Percentiles rank a stretch among this genome's conserved stretches.
These are phyloP conservation scores for Malassezia sympodialis DNA, from an alignment of 1,284 basidiomycete species.

Conservation along the genomic window DNA sequence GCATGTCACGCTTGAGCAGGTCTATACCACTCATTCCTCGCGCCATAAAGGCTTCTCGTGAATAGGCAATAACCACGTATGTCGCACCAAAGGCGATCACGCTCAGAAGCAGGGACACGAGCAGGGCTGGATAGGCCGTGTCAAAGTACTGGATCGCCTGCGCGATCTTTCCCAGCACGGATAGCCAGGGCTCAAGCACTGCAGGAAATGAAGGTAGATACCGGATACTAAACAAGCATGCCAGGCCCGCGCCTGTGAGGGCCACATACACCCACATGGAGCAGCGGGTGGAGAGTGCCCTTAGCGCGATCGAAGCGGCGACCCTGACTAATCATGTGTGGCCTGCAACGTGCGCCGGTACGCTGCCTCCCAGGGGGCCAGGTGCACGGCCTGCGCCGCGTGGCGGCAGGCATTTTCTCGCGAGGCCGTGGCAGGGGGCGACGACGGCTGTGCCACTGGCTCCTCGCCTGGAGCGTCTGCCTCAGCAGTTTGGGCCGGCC, in stretches of 20 bases:
- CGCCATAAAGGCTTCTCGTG: conserved; percentile 28
- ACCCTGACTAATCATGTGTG: conserved; percentile 10
- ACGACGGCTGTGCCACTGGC: background rate
- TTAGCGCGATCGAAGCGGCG: background rate
- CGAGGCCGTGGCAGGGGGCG: background rate
- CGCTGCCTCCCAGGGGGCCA: conserved; percentile 55
- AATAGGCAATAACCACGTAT: conserved; percentile 19
- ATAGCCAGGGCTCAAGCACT: background rate
- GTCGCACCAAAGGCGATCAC: conserved; percentile 24
- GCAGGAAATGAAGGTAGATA: background rate
- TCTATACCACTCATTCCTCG: conserved; percentile 39
- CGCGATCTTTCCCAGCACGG: background rate
- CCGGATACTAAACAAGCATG: background rate
- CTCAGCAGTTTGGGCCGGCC: background rate
- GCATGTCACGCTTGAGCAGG: conserved; percentile 28
- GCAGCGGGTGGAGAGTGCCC: background rate
- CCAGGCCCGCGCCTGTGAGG: background rate
- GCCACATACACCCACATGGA: background rate
- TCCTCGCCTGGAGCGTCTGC: background rate
- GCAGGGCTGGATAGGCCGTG: conserved; percentile 11
- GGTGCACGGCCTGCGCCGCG: conserved; percentile 7
- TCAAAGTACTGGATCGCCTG: conserved; percentile 4
- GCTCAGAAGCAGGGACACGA: conserved; percentile 19
- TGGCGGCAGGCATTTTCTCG: conserved; percentile 6
- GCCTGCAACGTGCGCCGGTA: conserved; percentile 2